These are phyloP conservation scores for Rhodotorula diobovata DNA, from an alignment of 768 basidiomycete species.

Conservation along the genomic window DNA sequence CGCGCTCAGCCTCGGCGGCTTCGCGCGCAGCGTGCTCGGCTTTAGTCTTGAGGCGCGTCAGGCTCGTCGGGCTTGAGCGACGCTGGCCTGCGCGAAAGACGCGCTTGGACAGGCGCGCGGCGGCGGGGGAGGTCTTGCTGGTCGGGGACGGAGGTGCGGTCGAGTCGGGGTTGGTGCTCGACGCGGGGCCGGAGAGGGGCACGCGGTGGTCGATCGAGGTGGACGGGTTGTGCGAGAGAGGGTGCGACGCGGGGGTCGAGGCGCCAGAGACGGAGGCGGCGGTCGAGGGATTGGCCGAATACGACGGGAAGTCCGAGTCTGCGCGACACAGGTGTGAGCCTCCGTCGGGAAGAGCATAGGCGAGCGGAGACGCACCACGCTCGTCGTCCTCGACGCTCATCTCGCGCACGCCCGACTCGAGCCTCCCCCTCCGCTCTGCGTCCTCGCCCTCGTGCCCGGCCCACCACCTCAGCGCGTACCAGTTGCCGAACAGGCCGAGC, in stretches of 20 bases:
- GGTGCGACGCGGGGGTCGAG: slow-evolving; percentile 8
- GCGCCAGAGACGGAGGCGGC: slow-evolving; percentile 4
- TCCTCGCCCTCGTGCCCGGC: slow-evolving; percentile 31
- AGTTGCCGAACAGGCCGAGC: slow-evolving; percentile 81
- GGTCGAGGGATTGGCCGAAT: background rate
- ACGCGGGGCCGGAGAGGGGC: slow-evolving; percentile 3
- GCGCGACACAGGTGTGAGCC: no score
- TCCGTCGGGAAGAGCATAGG: no score
- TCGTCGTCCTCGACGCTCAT: slow-evolving; percentile 26
- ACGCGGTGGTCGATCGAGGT: background rate
- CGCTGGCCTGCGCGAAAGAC: slow-evolving; percentile 43
- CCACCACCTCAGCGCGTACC: slow-evolving; percentile 60
- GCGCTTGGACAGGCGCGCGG: slow-evolving; percentile 27
- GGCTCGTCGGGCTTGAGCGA: slow-evolving; percentile 39
- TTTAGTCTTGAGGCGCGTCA: slow-evolving; percentile 31
- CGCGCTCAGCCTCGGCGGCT: slow-evolving; percentile 21
- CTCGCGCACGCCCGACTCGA: slow-evolving; percentile 25
- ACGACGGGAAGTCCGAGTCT: slow-evolving; percentile 1
- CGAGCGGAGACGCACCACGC: background rate
- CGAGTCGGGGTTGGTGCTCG: slow-evolving; percentile 2
- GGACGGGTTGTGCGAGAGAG: background rate
- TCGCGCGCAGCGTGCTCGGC: slow-evolving; percentile 24
- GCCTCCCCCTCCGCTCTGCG: slow-evolving; percentile 24
- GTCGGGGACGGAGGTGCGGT: slow-evolving; percentile 18
- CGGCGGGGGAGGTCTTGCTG: slow-evolving; percentile 1